A percentile compares a stretch with the other conserved stretches of the same genome.
These are phyloP conservation scores for Pyricularia sp. DNA, from an alignment of 2,329 filamentous ascomycete genomes.

Conservation along the genomic window DNA sequence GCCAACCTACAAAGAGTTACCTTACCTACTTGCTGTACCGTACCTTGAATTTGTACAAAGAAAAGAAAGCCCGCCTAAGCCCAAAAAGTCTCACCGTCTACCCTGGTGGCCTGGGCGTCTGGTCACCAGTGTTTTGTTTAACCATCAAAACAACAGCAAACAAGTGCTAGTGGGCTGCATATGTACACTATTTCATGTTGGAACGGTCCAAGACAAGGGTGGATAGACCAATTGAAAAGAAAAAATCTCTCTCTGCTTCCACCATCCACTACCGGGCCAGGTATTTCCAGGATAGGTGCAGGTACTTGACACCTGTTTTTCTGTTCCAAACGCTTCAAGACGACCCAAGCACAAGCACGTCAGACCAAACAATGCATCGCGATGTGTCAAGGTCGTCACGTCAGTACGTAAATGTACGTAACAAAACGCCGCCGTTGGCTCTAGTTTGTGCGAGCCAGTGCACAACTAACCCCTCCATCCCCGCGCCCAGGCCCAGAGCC, in stretches of 20 bases:
- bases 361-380: background rate
- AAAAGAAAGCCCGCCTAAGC: background rate
- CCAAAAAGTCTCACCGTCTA: background rate
- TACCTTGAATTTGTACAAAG: too few relatives aligned
- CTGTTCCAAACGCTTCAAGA: background rate
- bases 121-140: background rate
- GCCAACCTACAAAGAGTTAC: background rate
- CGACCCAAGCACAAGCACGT: background rate
- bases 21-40: too few relatives aligned
- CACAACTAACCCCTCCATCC: slow-evolving; percentile 9
- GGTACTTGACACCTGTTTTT: background rate
- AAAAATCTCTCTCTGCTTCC: background rate
- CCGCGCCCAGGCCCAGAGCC: slow-evolving; percentile 9
- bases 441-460: background rate
- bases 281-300: background rate
- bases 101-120: background rate
- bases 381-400: slow-evolving; percentile 9
- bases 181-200: background rate
- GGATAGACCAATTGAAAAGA: background rate
- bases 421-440: slow-evolving; percentile 2
- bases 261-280: background rate
- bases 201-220: background rate
- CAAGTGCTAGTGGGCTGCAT: background rate
- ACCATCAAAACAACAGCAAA: background rate
- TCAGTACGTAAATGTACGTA: slow-evolving; percentile 9